These are phyloP conservation scores for Lentinula raphanica DNA, from an alignment of 768 basidiomycete genomes.

Conservation along the genomic window DNA sequence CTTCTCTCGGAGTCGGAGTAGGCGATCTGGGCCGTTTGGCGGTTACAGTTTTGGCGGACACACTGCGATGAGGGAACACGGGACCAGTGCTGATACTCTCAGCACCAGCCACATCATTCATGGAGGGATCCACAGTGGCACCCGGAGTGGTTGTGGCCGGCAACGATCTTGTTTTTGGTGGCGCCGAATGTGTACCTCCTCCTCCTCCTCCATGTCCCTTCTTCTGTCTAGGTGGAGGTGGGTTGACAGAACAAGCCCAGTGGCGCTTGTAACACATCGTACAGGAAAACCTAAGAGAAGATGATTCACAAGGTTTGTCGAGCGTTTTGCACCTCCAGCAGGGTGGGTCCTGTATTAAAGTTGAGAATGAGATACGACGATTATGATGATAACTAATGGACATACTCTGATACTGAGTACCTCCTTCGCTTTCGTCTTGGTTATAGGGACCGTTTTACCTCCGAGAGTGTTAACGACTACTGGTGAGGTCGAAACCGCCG, in stretches of 20 bases:
- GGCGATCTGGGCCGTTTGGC: neutral
- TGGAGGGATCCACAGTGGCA: neutral
- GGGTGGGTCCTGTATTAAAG: neutral
- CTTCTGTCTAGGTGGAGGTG: neutral
- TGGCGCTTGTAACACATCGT: slow-evolving; percentile 5
- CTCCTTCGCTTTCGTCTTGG: neutral
- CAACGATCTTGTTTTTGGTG: neutral
- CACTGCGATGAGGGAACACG: neutral
- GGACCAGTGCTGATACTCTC: neutral
- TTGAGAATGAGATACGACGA: neutral
- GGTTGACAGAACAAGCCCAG: slow-evolving; percentile 1
- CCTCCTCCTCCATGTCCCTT: neutral
- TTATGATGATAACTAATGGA: neutral
- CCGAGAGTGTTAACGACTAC: neutral
- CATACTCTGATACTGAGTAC: slow-evolving; percentile 1
- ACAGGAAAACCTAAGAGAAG: slow-evolving; percentile 1
- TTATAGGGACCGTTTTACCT: neutral
- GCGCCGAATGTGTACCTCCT: neutral
- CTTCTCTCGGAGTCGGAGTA: neutral
- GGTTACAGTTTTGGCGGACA: neutral
- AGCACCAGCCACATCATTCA: neutral
- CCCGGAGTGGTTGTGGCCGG: neutral
- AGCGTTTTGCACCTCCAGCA: slow-evolving; percentile 6
- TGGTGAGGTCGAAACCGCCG: too few relatives aligned
- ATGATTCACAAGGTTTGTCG: slow-evolving; percentile 1